Evolutionary conservation across 768 basidiomycete genomes (phyloP).

Genomic region (Boletales sp.): DNA sequence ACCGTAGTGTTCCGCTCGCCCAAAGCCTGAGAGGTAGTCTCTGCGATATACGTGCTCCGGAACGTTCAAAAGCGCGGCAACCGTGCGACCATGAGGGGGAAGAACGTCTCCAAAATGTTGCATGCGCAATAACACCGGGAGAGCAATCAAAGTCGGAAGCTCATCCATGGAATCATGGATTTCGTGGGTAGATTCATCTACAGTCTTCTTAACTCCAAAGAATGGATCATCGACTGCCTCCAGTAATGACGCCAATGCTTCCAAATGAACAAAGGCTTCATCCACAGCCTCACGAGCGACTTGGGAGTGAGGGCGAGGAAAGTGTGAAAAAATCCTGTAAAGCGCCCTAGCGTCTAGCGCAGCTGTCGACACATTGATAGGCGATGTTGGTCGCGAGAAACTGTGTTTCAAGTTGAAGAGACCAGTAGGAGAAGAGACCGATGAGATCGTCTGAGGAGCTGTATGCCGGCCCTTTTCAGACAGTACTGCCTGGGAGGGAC

Average conservation of each 20-base stretch:
- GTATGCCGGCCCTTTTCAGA: constrained; percentile 41
- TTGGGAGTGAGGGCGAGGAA: constrained; percentile 61
- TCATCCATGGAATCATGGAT: constrained; percentile 56
- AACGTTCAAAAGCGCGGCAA: constrained; percentile 55
- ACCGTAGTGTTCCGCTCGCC: constrained; percentile 73
- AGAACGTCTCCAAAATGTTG: constrained; percentile 24
- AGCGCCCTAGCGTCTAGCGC: constrained; percentile 59
- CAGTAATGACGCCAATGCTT: constrained; percentile 53
- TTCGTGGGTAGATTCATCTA: constrained; percentile 33
- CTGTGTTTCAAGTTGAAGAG: constrained; percentile 66
- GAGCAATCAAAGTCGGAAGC: constrained; percentile 69
- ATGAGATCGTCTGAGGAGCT: constrained; percentile 42
- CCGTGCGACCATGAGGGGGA: constrained; percentile 22
- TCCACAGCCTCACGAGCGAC: constrained; percentile 79
- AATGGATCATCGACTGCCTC: constrained; percentile 43
- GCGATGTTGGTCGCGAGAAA: constrained; percentile 65
- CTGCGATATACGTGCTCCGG: constrained; percentile 62
- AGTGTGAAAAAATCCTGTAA: constrained; percentile 53
- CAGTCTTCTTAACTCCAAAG: constrained; percentile 16
- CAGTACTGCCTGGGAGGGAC: constrained; percentile 33
- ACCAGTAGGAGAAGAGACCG: constrained; percentile 51
- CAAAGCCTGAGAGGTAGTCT: constrained; percentile 70
- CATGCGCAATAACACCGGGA: constrained; percentile 61
- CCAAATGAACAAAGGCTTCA: constrained; percentile 68
- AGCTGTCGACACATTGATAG: constrained; percentile 39